Evolutionary conservation across 768 basidiomycete genomes (phyloP).

Genomic region (Termitomyces sp.): DNA sequence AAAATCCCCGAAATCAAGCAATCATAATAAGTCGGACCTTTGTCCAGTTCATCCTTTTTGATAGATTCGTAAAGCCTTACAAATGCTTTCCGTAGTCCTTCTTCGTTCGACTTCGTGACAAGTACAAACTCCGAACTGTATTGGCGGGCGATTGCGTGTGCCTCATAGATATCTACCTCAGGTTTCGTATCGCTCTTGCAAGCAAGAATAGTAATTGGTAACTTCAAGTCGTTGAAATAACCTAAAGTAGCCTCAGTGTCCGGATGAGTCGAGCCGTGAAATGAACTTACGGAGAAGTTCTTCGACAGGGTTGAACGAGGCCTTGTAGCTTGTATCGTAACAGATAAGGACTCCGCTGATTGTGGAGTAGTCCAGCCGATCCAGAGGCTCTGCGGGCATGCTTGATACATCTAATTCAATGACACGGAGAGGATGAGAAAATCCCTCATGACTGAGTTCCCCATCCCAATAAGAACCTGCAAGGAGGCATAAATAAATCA

Average conservation of each 20-base stretch:
- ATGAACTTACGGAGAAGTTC: constrained; percentile 62
- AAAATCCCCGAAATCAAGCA: not conserved
- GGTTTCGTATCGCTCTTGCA: constrained; percentile 77
- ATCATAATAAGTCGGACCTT: constrained; percentile 27
- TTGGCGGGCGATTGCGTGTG: constrained; percentile 41
- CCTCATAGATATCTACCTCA: constrained; percentile 52
- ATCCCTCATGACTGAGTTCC: constrained; percentile 24
- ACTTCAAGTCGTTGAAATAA: constrained; percentile 47
- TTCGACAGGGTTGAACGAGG: constrained; percentile 63
- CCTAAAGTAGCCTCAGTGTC: constrained; percentile 32
- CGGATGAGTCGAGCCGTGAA: not conserved
- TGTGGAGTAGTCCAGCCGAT: constrained; percentile 44
- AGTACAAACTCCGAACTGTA: constrained; percentile 80
- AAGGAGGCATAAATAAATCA: not conserved
- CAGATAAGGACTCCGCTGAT: constrained; percentile 83
- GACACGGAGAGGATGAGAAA: constrained; percentile 42
- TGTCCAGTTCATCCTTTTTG: constrained; percentile 46
- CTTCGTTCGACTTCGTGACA: constrained; percentile 50
- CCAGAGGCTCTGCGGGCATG: constrained; percentile 2
- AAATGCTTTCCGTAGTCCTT: constrained; percentile 70
- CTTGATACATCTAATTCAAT: constrained; percentile 48
- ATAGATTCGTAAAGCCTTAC: constrained; percentile 70
- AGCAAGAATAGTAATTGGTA: constrained; percentile 72
- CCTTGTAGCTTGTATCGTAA: constrained; percentile 64
- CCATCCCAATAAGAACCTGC: constrained; percentile 31